phyloP scores from a whole-genome alignment of 192 early-diverging fungal species.

The Radiomyces spectabilis region DNA sequence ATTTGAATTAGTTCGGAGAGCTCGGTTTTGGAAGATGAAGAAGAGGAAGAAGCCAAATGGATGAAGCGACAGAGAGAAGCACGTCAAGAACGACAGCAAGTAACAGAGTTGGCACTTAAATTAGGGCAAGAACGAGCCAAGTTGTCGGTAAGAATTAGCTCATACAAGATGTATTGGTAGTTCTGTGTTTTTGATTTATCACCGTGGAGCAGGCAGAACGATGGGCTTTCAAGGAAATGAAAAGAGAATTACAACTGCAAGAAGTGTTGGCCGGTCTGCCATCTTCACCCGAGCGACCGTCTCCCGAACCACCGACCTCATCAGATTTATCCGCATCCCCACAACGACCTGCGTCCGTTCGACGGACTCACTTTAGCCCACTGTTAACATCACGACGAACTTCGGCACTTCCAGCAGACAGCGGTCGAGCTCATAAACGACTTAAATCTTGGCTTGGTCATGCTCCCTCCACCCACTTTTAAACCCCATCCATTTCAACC shows the following conservation, averaged over 20 bases:
- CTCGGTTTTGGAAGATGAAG: conserved; percentile 24
- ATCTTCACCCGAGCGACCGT: background rate
- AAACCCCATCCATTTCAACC: too few relatives aligned
- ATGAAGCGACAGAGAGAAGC: conserved; percentile 41
- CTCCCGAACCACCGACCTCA: background rate
- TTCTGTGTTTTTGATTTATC: background rate
- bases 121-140: conserved; percentile 58
- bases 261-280: background rate
- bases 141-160: conserved; percentile 12
- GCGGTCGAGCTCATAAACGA: too few relatives aligned
- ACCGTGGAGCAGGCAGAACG: conserved; percentile 7
- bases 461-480: too few relatives aligned
- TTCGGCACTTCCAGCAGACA: too few relatives aligned
- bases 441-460: too few relatives aligned
- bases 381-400: too few relatives aligned
- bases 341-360: background rate
- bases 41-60: conserved; percentile 34
- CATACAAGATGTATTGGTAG: background rate
- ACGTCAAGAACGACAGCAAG: conserved; percentile 53
- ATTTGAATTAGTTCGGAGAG: conserved; percentile 7
- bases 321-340: background rate
- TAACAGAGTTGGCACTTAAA: conserved; percentile 65
- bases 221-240: conserved; percentile 22
- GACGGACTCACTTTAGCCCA: too few relatives aligned
- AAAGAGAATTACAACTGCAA: background rate